These are phyloP conservation scores for Tephrocybe sp. DNA, from an alignment of 768 basidiomycete species.

Conservation along the genomic window DNA sequence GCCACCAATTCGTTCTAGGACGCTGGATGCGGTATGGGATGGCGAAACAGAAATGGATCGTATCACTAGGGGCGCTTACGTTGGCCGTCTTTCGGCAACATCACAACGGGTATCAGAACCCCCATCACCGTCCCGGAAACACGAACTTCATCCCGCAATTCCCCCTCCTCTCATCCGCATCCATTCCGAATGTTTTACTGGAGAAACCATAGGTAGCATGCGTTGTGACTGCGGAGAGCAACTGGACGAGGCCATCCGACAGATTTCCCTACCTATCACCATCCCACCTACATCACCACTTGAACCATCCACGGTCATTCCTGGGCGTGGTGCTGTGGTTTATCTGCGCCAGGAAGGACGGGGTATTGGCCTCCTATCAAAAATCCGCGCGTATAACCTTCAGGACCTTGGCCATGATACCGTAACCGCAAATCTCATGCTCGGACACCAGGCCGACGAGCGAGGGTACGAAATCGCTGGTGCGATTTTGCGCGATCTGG, in stretches of 20 bases:
- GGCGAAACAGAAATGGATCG: constrained; percentile 93
- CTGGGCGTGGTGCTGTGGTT: constrained; percentile 88
- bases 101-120: constrained; percentile 46
- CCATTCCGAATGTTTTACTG: constrained; percentile 98
- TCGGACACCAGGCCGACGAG: constrained; percentile 94
- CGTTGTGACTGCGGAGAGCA: constrained; percentile 99
- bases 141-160: constrained; percentile 29
- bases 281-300: constrained; percentile 36
- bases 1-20: constrained; percentile 76
- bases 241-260: constrained; percentile 93
- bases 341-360: constrained; percentile 98
- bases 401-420: constrained; percentile 99
- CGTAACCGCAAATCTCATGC: constrained; percentile 94
- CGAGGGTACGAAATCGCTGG: constrained; percentile 90
- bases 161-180: constrained; percentile 89
- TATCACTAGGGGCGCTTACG: constrained; percentile 90
- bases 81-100: constrained; percentile 72
- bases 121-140: constrained; percentile 19
- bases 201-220: constrained; percentile 97
- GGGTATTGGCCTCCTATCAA: constrained; percentile 93
- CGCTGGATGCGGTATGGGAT: constrained; percentile 85
- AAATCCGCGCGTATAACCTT: constrained; percentile 95
- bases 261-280: constrained; percentile 72
- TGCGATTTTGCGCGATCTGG: constrained; percentile 87
- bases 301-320: constrained; percentile 44